These are phyloP conservation scores for Zizania latifolia DNA, from an alignment of 176 grass and related monocot genomes.

Conservation along the genomic window DNA sequence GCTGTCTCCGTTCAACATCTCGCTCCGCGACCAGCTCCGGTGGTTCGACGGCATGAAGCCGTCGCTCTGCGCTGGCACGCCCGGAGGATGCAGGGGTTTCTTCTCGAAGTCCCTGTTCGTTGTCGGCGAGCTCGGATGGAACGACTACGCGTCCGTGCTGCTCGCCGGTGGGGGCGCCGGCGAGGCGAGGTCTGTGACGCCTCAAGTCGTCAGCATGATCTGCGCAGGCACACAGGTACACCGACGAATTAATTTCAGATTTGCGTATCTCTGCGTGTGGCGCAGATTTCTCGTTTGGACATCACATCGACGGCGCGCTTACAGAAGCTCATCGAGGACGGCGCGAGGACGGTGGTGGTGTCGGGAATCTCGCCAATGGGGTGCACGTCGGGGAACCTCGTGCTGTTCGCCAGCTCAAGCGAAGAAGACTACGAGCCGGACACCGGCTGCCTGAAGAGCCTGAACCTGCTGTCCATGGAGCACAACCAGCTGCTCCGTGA, in stretches of 20 bases:
- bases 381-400: slow-evolving; percentile 38
- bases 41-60: slow-evolving; percentile 57
- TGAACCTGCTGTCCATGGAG: slow-evolving; percentile 35
- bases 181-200: slow-evolving; percentile 7
- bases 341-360: slow-evolving; percentile 40
- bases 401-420: neutral
- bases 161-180: slow-evolving; percentile 7
- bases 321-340: slow-evolving; percentile 50
- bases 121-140: slow-evolving; percentile 56
- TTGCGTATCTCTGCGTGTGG: too few relatives aligned
- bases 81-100: slow-evolving; percentile 39
- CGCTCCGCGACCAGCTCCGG: slow-evolving; percentile 27
- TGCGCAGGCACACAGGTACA: slow-evolving; percentile 31
- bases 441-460: slow-evolving; percentile 45
- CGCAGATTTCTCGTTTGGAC: neutral
- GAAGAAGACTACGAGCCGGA: slow-evolving; percentile 25
- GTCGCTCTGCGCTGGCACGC: slow-evolving; percentile 18
- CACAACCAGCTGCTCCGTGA: slow-evolving; percentile 42
- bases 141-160: slow-evolving; percentile 45
- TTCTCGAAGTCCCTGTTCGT: slow-evolving; percentile 37
- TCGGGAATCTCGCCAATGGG: slow-evolving; percentile 41
- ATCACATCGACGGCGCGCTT: too few relatives aligned
- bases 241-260: neutral
- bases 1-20: slow-evolving; percentile 19
- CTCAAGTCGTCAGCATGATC: slow-evolving; percentile 21